Conservation (phyloP, 1,139 yeast genomes). For the Geotrichum australiense region DNA sequence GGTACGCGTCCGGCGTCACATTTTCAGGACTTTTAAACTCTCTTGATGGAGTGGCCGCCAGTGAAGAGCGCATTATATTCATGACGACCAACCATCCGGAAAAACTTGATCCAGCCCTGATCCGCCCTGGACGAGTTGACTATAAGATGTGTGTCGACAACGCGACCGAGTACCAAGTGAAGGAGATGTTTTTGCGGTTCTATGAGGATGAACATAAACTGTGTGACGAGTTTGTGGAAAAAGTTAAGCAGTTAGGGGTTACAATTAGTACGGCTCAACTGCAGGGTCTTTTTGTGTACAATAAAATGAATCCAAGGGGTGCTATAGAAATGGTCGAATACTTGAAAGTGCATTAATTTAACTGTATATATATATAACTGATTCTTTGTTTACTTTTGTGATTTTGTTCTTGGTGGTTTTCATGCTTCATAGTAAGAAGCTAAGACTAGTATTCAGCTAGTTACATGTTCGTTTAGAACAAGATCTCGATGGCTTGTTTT, state of each 20-base stretch:
- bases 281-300: conserved; percentile 92
- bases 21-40: conserved; percentile 92
- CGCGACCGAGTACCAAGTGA: conserved; percentile 75
- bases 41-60: conserved; percentile 96
- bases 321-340: conserved; percentile 58
- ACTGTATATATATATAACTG: no score
- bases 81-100: conserved; percentile 99
- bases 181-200: conserved; percentile 79
- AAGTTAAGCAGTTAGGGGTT: conserved; percentile 44
- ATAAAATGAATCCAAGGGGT: conserved; percentile 72
- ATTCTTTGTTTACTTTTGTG: no score
- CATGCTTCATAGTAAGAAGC: no score
- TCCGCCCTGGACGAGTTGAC: conserved; percentile 94
- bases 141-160: conserved; percentile 74
- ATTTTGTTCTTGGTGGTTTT: no score
- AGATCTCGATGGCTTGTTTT: no score
- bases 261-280: conserved; percentile 87
- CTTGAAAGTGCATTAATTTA: conserved; percentile 13
- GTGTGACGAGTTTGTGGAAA: conserved; percentile 56
- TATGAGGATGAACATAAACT: conserved; percentile 59
- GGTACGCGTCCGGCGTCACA: conserved; percentile 75
- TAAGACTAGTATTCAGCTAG: no score
- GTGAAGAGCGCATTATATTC: conserved; percentile 91
- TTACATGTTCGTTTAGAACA: no score
- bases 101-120: conserved; percentile 62